A percentile compares a stretch with the other conserved stretches of the same genome.
Conservation (phyloP, 148 eudicot species). For the Chenopodium suecicum region DNA sequence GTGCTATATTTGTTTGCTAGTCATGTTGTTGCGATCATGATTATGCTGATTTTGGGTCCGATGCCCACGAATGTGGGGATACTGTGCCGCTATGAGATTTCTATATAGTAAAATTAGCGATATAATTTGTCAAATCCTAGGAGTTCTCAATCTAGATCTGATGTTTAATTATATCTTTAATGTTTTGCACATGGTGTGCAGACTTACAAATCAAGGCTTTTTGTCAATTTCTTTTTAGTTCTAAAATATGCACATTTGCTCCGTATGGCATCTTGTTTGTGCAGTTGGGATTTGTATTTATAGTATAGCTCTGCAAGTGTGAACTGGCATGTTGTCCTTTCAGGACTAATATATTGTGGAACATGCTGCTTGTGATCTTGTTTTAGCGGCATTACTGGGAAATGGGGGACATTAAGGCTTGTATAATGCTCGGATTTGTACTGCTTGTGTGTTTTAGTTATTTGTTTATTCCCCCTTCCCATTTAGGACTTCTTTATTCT, state of each 20-base stretch:
- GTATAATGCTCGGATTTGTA: background rate
- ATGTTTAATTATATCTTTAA: slow-evolving; percentile 13
- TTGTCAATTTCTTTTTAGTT: slow-evolving; percentile 15
- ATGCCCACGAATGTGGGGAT: slow-evolving; percentile 24
- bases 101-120: slow-evolving; percentile 5
- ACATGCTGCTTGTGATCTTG: slow-evolving; percentile 22
- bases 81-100: slow-evolving; percentile 4
- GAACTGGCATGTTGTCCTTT: slow-evolving; percentile 24
- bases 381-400: background rate
- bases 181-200: slow-evolving; percentile 34
- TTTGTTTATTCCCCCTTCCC: background rate
- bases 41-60: slow-evolving; percentile 15
- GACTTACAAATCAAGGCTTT: slow-evolving; percentile 25
- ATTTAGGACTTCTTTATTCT: background rate
- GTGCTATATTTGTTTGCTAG: slow-evolving; percentile 10
- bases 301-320: slow-evolving; percentile 15
- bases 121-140: slow-evolving; percentile 28
- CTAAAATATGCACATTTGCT: slow-evolving; percentile 12
- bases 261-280: background rate
- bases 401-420: slow-evolving; percentile 9
- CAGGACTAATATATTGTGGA: slow-evolving; percentile 14
- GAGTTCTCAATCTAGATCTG: slow-evolving; percentile 24
- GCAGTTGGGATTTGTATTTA: slow-evolving; percentile 19
- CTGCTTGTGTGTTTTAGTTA: background rate
- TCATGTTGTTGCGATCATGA: slow-evolving; percentile 15